Evolutionary conservation across 805 yeast genomes (phyloP).

Genomic region (Wickerhamiella vanderwaltii): DNA sequence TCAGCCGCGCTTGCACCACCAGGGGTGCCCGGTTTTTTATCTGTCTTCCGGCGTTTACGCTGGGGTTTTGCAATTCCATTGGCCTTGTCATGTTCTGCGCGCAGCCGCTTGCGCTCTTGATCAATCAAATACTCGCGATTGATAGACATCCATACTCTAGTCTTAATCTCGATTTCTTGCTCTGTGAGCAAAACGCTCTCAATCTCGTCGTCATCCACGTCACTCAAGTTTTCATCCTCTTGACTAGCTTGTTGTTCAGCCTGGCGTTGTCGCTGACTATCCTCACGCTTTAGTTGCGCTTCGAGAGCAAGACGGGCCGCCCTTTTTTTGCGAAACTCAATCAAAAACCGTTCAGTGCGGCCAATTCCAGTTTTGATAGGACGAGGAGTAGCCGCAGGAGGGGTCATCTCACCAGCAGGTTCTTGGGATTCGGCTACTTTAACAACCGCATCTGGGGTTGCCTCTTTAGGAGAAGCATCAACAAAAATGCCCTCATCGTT

Average conservation of each 20-base stretch:
- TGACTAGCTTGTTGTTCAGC: constrained; percentile 35
- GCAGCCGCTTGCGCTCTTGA: constrained; percentile 73
- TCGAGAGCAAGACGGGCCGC: constrained; percentile 14
- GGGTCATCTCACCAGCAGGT: background rate
- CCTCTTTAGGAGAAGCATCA: too few relatives aligned
- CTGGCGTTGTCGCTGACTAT: constrained; percentile 23
- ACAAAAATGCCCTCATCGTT: too few relatives aligned
- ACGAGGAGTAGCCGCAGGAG: constrained; percentile 3
- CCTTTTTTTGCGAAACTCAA: constrained; percentile 20
- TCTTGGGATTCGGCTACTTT: constrained; percentile 1
- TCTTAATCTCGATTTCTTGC: constrained; percentile 63
- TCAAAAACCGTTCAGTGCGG: constrained; percentile 19
- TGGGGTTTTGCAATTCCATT: constrained; percentile 59
- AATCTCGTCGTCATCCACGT: constrained; percentile 76
- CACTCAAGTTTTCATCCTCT: constrained; percentile 43
- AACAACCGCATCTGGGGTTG: background rate
- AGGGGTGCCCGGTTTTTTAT: constrained; percentile 28
- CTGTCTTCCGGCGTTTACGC: constrained; percentile 29
- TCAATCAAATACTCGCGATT: constrained; percentile 77
- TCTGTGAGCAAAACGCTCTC: constrained; percentile 46
- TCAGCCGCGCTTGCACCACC: constrained; percentile 47
- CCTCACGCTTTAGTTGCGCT: constrained; percentile 16
- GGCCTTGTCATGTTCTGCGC: constrained; percentile 73
- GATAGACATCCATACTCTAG: constrained; percentile 77
- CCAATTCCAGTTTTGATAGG: constrained; percentile 13